Percentiles rank a stretch among this genome's conserved stretches.
Conservation (phyloP, 2,329 filamentous ascomycete genomes). For the Fusarium chuoi region DNA sequence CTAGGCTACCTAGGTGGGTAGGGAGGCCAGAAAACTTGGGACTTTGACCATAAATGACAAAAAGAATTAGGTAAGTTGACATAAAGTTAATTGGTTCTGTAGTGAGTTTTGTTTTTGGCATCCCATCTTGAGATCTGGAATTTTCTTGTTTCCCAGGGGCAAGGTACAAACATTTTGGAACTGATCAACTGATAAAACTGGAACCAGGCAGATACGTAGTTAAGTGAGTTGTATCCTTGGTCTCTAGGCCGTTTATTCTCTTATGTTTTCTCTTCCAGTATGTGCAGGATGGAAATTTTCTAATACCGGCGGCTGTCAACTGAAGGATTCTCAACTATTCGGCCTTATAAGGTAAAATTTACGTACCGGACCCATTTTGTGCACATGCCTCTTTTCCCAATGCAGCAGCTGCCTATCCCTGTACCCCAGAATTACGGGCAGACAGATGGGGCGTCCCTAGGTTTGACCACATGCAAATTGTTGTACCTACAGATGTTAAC, state of each 20-base stretch:
- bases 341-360: constrained; percentile 15
- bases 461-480: constrained; percentile 32
- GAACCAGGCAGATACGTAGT: not conserved
- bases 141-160: not conserved
- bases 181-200: not conserved
- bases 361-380: constrained; percentile 14
- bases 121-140: not conserved
- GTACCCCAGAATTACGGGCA: constrained; percentile 33
- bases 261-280: not conserved
- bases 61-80: not conserved
- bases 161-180: not conserved
- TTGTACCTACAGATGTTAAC: constrained; percentile 14
- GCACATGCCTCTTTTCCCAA: constrained; percentile 14
- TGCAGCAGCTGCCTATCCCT: constrained; percentile 12
- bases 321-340: constrained; percentile 9
- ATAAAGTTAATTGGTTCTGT: not conserved
- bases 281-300: not conserved
- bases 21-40: not conserved
- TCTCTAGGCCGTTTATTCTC: not conserved
- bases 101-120: not conserved
- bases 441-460: constrained; percentile 12
- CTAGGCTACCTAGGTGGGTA: no score
- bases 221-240: not conserved
- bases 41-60: not conserved
- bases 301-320: not conserved